Evolutionary conservation across 2,329 filamentous ascomycete species (phyloP), one percentile per base, ranked within the genome.

Genomic region (Fusarium sp.): DNA sequence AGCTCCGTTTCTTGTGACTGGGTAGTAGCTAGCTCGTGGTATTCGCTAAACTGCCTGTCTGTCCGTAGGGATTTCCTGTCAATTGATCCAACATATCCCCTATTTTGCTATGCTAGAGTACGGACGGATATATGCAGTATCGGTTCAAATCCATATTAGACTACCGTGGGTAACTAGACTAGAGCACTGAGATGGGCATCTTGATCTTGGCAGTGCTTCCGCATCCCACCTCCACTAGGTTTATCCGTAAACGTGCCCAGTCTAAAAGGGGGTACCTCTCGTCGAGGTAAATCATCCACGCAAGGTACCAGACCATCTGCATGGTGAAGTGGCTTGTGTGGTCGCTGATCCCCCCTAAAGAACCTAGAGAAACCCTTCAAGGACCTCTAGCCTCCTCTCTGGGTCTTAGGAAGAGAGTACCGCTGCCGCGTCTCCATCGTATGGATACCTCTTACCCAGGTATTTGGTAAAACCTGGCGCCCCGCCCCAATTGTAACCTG

Each of bases 381-480:
- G 52, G 31, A 23, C 49, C 53, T 67, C 58, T 68, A 67, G 65
- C 39, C 54, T 64, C 45, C 55, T 43, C 48, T 51, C 53, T 65
- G 35, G 65, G 36, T 49, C 46, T 25, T n/a, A 52, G 64, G 43
- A 46, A 49, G 59, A 50, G 65, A 68, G 65, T 67, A 68, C 65
- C 64, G 59, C 64, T 66, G 59, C 64, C 61, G 59, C 59, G 65
- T 68, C 64, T 59, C 58, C 65, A 56, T 61, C 55, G 52, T 54
- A 67, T 61, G 64, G 65, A 59, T 67, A 67, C 65, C 59, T 68
- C 27, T 51, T 51, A 65, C 65, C 65, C 65, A 67, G 54, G 65
- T 67, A 67, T 58, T 67, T 68, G 65, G 65, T 67, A 60, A 48
- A 61, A 67, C 64, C 65, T 65, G 59, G 64, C 65, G 65, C 65